Evolutionary conservation across 768 basidiomycete genomes (phyloP).

Genomic region (Sarcodon aspratus): DNA sequence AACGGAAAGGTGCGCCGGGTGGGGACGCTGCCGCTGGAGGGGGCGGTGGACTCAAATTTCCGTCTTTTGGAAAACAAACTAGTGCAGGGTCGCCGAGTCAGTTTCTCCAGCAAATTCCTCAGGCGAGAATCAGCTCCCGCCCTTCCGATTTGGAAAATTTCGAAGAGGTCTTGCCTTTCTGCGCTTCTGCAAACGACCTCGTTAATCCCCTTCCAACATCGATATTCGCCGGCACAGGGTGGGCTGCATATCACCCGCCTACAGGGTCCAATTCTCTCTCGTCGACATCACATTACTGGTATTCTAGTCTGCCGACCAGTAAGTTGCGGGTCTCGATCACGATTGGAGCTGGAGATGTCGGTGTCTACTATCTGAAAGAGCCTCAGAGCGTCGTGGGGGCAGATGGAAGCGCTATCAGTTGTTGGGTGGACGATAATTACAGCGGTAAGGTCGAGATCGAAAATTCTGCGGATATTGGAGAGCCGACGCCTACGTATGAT

Average conservation of each 20-base stretch:
- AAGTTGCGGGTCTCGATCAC: slow-evolving; percentile 75
- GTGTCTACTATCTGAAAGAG: slow-evolving; percentile 80
- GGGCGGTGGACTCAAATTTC: slow-evolving; percentile 5
- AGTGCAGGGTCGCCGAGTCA: slow-evolving; percentile 19
- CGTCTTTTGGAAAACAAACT: slow-evolving; percentile 23
- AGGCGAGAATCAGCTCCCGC: slow-evolving; percentile 56
- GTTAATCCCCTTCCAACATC: slow-evolving; percentile 95
- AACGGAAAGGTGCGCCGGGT: slow-evolving; percentile 56
- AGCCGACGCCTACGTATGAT: slow-evolving; percentile 55
- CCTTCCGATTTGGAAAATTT: slow-evolving; percentile 37
- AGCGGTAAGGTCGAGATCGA: slow-evolving; percentile 64
- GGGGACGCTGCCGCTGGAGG: slow-evolving; percentile 22
- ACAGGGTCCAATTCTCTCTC: slow-evolving; percentile 27
- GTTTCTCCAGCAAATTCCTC: slow-evolving; percentile 46
- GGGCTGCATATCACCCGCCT: slow-evolving; percentile 69
- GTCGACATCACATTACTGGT: slow-evolving; percentile 81
- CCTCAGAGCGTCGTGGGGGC: slow-evolving; percentile 40
- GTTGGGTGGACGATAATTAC: slow-evolving; percentile 98
- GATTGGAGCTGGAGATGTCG: slow-evolving; percentile 84
- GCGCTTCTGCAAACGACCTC: slow-evolving; percentile 93
- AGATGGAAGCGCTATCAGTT: slow-evolving; percentile 61
- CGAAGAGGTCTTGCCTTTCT: slow-evolving; percentile 84
- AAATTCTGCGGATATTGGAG: slow-evolving; percentile 60
- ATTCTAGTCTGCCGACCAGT: slow-evolving; percentile 76
- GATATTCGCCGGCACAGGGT: slow-evolving; percentile 89